Conservation (phyloP, 257 asterid genomes). For the Forsythia viridissima region DNA sequence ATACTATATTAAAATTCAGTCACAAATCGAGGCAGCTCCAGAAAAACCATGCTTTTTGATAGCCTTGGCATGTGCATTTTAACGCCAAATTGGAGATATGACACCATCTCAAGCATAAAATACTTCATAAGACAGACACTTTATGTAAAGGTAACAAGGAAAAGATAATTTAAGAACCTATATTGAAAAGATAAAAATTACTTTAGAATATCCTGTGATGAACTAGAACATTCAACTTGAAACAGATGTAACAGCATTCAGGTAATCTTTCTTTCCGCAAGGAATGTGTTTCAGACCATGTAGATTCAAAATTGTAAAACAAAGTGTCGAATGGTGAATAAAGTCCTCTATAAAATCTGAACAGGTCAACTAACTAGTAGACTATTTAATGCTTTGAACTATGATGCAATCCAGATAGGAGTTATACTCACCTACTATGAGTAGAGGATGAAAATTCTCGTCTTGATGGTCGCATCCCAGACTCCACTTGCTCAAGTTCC, state of each 20-base stretch:
- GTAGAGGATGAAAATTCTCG: constrained; percentile 76
- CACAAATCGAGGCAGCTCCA: background rate
- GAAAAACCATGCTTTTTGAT: background rate
- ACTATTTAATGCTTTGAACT: constrained; percentile 8
- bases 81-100: background rate
- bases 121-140: background rate
- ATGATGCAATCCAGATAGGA: constrained; percentile 8
- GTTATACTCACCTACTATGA: constrained; percentile 67
- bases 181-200: background rate
- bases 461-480: constrained; percentile 77
- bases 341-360: background rate
- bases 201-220: background rate
- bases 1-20: no score
- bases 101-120: background rate
- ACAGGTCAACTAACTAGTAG: background rate
- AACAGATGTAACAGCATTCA: background rate
- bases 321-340: background rate
- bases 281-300: background rate
- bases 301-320: background rate
- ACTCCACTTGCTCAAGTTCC: constrained; percentile 94
- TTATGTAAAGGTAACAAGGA: background rate
- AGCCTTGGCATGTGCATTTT: background rate
- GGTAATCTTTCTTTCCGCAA: background rate
- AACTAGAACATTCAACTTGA: background rate
- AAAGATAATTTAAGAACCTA: background rate